Percentiles rank a stretch among this genome's conserved stretches.
phyloP scores from a whole-genome alignment of 345 rosid genomes.

The Acer saccharum region DNA sequence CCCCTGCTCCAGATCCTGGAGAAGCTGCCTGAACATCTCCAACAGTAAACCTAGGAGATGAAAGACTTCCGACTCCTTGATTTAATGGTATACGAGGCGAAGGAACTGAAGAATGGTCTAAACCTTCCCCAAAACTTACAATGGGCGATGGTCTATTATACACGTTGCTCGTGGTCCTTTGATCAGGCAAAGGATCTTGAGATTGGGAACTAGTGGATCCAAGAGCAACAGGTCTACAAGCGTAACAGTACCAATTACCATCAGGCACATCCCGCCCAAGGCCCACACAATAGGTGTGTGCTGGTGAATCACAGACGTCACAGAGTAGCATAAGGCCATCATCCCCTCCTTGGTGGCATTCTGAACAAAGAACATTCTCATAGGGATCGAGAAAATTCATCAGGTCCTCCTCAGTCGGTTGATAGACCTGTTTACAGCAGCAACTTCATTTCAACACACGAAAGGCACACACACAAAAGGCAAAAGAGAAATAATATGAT shows the following conservation, averaged over 20 bases:
- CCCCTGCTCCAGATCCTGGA: slow-evolving; percentile 69
- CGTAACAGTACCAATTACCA: slow-evolving; percentile 99
- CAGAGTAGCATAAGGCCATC: slow-evolving; percentile 98
- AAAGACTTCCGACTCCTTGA: slow-evolving; percentile 50
- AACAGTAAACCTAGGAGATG: slow-evolving; percentile 65
- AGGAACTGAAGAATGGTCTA: slow-evolving; percentile 46
- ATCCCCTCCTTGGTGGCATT: slow-evolving; percentile 94
- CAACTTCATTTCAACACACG: slow-evolving; percentile 18
- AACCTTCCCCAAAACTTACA: slow-evolving; percentile 47
- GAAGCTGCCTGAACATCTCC: slow-evolving; percentile 58
- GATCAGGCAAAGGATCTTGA: slow-evolving; percentile 53
- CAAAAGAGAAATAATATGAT: slow-evolving; percentile 1
- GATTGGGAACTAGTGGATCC: slow-evolving; percentile 72
- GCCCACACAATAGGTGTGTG: slow-evolving; percentile 97
- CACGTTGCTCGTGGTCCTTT: slow-evolving; percentile 43
- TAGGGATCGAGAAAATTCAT: slow-evolving; percentile 93
- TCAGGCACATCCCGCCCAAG: slow-evolving; percentile 94
- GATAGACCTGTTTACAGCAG: slow-evolving; percentile 70
- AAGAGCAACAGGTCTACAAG: slow-evolving; percentile 79
- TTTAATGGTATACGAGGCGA: slow-evolving; percentile 53
- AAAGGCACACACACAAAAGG: slow-evolving; percentile 5
- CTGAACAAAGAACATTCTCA: slow-evolving; percentile 89
- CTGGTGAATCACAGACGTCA: slow-evolving; percentile 97
- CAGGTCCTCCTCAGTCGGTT: slow-evolving; percentile 97
- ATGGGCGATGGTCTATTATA: slow-evolving; percentile 52